These are phyloP conservation scores for Cercospora sp. DNA, from an alignment of 2,329 filamentous ascomycete species.

Conservation along the genomic window DNA sequence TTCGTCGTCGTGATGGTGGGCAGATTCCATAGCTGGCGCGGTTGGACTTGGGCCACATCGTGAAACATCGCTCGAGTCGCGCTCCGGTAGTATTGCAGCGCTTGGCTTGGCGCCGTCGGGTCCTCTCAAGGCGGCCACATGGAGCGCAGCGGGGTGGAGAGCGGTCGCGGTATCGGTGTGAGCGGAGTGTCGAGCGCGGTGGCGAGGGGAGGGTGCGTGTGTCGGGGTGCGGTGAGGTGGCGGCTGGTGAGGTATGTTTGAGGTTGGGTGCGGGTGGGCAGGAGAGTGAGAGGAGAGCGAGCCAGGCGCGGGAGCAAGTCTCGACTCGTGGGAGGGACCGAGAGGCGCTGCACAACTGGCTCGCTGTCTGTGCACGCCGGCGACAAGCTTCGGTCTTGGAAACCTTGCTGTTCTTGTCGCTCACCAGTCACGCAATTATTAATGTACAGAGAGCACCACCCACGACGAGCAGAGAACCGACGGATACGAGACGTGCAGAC, in stretches of 20 bases:
- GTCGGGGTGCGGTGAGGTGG: background rate
- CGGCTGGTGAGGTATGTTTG: background rate
- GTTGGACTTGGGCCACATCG: constrained; percentile 21
- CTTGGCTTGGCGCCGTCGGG: constrained; percentile 25
- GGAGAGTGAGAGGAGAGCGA: background rate
- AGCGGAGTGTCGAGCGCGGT: background rate
- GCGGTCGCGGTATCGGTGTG: background rate
- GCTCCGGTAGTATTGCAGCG: constrained; percentile 8
- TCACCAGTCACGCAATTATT: background rate
- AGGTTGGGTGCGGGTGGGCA: background rate
- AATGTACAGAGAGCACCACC: background rate
- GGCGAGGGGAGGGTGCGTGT: background rate
- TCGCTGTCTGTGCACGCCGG: background rate
- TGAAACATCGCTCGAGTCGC: constrained; percentile 25
- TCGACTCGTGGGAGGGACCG: background rate
- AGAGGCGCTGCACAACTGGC: background rate
- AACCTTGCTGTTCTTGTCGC: constrained; percentile 4
- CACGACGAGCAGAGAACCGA: background rate
- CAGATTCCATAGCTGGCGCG: constrained; percentile 39
- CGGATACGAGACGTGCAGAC: background rate
- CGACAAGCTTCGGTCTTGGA: constrained; percentile 1
- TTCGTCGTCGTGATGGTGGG: constrained; percentile 27
- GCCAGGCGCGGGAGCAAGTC: background rate
- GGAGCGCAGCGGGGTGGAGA: constrained; percentile 1
- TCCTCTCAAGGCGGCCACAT: constrained; percentile 26